Evolutionary conservation across 2,329 filamentous ascomycete genomes (phyloP).

Genomic region (Berkeleyomyces rouxiae): DNA sequence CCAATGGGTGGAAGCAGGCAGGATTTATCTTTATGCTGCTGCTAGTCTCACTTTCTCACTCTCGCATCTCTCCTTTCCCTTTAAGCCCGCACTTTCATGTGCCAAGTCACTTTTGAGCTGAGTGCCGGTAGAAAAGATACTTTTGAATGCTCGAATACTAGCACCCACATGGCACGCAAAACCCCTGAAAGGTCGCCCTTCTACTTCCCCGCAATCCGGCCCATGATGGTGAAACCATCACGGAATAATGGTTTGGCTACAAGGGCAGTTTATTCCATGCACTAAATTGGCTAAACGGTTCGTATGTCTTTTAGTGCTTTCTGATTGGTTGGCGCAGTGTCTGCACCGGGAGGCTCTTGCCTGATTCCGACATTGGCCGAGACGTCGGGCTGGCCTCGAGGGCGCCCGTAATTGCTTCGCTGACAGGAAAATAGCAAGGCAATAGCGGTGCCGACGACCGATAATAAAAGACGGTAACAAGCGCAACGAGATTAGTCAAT

Average conservation of each 20-base stretch:
- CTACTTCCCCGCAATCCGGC: background rate
- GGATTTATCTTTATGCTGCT: no score
- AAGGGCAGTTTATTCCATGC: background rate
- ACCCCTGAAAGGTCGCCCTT: background rate
- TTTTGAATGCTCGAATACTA: background rate
- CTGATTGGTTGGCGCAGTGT: background rate
- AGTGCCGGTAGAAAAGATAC: background rate
- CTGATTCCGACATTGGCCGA: background rate
- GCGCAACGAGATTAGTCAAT: background rate
- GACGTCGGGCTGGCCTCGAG: background rate
- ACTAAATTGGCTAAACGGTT: background rate
- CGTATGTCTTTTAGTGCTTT: background rate
- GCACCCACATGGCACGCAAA: no score
- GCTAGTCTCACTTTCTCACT: background rate
- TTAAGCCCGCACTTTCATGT: background rate
- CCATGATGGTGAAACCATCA: background rate
- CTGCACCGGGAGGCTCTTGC: background rate
- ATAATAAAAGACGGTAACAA: background rate
- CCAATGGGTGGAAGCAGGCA: no score
- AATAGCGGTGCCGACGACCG: background rate
- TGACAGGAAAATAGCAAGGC: background rate
- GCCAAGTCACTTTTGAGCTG: background rate
- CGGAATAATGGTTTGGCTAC: background rate
- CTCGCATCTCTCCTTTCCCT: background rate
- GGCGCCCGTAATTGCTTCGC: background rate